A percentile compares a stretch with the other conserved stretches of the same genome.
phyloP scores from a whole-genome alignment of 78 protist genomes.

The Dictyostelium discoideum region DNA sequence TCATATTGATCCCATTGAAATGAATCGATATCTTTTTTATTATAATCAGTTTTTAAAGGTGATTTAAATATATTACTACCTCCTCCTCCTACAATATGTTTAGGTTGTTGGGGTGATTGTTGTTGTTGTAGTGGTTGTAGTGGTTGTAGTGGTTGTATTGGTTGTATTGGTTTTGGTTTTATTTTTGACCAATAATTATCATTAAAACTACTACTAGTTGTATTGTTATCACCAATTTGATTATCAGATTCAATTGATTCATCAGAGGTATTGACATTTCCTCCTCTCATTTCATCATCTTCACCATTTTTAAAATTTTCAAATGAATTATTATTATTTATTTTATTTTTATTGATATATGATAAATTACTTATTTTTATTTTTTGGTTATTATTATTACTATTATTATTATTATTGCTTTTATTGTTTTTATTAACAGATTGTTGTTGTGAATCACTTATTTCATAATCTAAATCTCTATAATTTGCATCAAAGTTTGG shows the following conservation, averaged over 20 bases:
- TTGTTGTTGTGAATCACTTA: constrained; percentile 17
- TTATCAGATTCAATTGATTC: background rate
- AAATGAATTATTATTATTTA: background rate
- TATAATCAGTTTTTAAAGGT: background rate
- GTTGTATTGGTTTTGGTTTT: background rate
- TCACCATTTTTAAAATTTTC: background rate
- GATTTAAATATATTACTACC: background rate
- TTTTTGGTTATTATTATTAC: background rate
- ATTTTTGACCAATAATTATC: background rate
- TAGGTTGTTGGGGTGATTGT: background rate
- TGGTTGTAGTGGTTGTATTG: background rate
- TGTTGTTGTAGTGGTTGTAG: background rate
- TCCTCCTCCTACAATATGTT: background rate
- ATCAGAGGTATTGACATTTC: background rate
- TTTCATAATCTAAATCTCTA: constrained; percentile 5
- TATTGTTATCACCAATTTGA: background rate
- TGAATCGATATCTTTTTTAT: background rate
- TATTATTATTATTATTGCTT: background rate
- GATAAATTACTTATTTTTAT: background rate
- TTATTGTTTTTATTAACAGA: background rate
- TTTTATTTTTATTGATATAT: background rate
- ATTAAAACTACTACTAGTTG: background rate
- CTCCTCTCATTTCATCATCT: background rate
- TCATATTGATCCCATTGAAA: background rate
- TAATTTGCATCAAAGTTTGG: background rate